Base-by-base conservation (phyloP, 1,139 yeast genomes). In the Hemisphaericaspora xylanilytica region DNA sequence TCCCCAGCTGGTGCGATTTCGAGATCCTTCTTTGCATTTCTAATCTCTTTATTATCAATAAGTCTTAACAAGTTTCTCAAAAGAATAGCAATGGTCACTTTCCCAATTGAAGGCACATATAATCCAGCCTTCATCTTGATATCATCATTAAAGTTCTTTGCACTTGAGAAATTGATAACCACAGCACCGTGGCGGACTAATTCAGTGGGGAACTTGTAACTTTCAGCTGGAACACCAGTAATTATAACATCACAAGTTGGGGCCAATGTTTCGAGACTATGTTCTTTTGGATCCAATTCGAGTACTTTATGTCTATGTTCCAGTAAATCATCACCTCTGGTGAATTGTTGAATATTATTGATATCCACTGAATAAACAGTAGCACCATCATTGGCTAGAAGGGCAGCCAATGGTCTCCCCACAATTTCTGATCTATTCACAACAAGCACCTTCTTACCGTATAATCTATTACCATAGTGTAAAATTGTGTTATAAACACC, bases 331-430 rank as follows among this genome's bases (percentile, higher is more conserved):
- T 87, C 95, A 30, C 98, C 98, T 56, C 98, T 76, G 8, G 97
- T 90, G 62, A 86, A 92, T 58, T 82, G 81, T 61, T 92, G 97
- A 45, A 88, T 81, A 46, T 89, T 87, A 52, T 85, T 81, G 36
- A 92, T 68, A 57, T 92, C 98, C 4, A 82, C 90, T 1, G 97
- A 89, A 60, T 85, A 92, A 1, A 92, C 98, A 1, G 84, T 85
- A 18, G 98, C 98, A 46, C 98, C 98, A 56, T 92, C 98, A 53
- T 92, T 92, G 18, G 98, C 98, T 49, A 94, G 68, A 31, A 92
- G 66, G 0, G 98, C 97, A 24, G 98, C 98, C 46, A 92, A 70
- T 1, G 98, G 98, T 50, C 98, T 80, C 5, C 98, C 98, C 15
- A 92, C 98, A 52, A 92, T 90, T 62, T 92, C 98, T 9, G 95